phyloP scores from a whole-genome alignment of 768 basidiomycete genomes.

The Naganishia friedmannii region DNA sequence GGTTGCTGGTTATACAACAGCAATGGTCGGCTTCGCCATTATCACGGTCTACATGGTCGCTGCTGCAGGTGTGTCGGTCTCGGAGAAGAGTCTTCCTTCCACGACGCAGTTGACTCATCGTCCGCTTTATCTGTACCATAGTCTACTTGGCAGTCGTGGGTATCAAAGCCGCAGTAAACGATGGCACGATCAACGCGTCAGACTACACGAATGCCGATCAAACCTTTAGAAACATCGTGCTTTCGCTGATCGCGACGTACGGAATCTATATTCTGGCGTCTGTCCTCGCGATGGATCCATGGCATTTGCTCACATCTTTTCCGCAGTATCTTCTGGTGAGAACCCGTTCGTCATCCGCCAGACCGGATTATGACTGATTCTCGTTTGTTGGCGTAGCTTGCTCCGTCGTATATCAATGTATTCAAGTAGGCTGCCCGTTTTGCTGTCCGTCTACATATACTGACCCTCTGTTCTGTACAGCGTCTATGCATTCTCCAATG shows the following conservation, averaged over 20 bases:
- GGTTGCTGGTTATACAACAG: constrained; percentile 78
- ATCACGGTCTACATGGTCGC: constrained; percentile 95
- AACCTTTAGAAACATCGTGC: constrained; percentile 73
- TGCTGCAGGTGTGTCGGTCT: constrained; percentile 44
- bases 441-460: constrained; percentile 20
- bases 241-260: constrained; percentile 80
- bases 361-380: constrained; percentile 58
- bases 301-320: constrained; percentile 97
- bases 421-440: constrained; percentile 82
- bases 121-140: constrained; percentile 49
- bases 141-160: constrained; percentile 81
- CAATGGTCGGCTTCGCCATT: constrained; percentile 80
- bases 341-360: neutral
- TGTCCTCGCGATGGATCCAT: constrained; percentile 81
- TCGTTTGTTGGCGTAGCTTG: constrained; percentile 63
- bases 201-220: constrained; percentile 67
- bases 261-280: constrained; percentile 83
- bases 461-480: constrained; percentile 40
- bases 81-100: neutral
- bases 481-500: constrained; percentile 61
- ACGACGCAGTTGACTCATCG: neutral
- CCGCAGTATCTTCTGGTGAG: constrained; percentile 56
- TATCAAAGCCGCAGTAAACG: constrained; percentile 61
- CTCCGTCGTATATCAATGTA: constrained; percentile 89
- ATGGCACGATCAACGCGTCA: constrained; percentile 55